Evolutionary conservation across 768 basidiomycete genomes (phyloP).

Genomic region (Podaxis sp.): DNA sequence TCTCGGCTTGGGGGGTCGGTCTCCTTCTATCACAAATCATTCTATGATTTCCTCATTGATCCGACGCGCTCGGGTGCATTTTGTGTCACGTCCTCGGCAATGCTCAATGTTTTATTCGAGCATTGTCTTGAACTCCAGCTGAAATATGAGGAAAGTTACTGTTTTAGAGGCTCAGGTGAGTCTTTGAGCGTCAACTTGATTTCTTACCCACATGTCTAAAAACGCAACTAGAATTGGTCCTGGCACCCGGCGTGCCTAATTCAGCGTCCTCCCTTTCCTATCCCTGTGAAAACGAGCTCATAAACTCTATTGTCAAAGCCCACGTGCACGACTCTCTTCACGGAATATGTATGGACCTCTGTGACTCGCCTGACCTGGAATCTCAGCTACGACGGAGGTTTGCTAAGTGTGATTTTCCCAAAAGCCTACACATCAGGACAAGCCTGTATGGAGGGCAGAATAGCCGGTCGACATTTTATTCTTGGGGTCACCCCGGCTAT

Average conservation of each 20-base stretch:
- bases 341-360: background rate
- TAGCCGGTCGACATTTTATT: background rate
- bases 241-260: background rate
- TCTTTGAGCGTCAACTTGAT: background rate
- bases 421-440: background rate
- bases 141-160: background rate
- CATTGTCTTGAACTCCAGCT: background rate
- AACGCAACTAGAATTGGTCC: background rate
- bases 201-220: background rate
- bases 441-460: background rate
- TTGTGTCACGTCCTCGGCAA: background rate
- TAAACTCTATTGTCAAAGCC: background rate
- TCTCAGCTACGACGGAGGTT: background rate
- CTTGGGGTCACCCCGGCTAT: background rate
- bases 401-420: background rate
- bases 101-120: background rate
- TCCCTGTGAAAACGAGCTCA: background rate
- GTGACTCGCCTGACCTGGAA: background rate
- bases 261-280: conserved; percentile 1
- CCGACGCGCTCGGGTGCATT: background rate
- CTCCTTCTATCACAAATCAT: background rate
- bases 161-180: background rate
- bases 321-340: background rate
- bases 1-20: background rate
- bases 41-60: background rate